Evolutionary conservation across 2,329 filamentous ascomycete genomes (phyloP), one percentile per base, ranked within the genome.

Genomic region (Penicillium sp.): DNA sequence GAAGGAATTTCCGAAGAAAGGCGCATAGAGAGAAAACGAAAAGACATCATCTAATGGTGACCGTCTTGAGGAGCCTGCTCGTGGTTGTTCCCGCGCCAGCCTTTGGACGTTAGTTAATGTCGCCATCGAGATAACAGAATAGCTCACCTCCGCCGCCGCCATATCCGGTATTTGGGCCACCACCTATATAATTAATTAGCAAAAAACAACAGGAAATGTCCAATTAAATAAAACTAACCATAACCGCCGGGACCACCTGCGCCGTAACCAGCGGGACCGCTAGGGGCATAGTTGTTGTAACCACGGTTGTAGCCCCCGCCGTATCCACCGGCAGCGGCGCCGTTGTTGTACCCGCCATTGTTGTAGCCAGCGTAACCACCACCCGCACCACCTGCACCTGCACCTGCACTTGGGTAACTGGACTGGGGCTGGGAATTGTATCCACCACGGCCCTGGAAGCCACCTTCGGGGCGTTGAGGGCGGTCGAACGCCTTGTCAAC

Each of bases 401-500:
- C 73, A 60, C 80, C 68, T 61, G 69, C 75, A 49, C 72, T 68
- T 61, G 70, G 68, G 56, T 65, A 66, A 27, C 71, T 70, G 50
- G 73, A 67, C 54, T 73, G 69, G 21, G 75, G 75, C 35, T 64
- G 61, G 55, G 74, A 73, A 63, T 78, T 77, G 65, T 79, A 78
- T 60, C 77, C 78, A 63, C 79, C 74, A 55, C 79, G 77, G 51
- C 75, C 76, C 54, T 75, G 73, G 68, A 73, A 77, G 60, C 77
- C 76, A 54, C 78, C 76, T 53, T 83, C 81, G 51, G 81, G 81
- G 53, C 86, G 83, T 53, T 83, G 83, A 57, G 86, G 81, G 65
- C 87, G 88, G 77, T 97, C 93, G 58, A 91, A 93, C 61, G 93
- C 94, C 78, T 93, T 96, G 80, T 97, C 93, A 65, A 99, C 93